Base-by-base conservation (phyloP, 768 basidiomycete genomes). In the Boletus rubroflammeus region DNA sequence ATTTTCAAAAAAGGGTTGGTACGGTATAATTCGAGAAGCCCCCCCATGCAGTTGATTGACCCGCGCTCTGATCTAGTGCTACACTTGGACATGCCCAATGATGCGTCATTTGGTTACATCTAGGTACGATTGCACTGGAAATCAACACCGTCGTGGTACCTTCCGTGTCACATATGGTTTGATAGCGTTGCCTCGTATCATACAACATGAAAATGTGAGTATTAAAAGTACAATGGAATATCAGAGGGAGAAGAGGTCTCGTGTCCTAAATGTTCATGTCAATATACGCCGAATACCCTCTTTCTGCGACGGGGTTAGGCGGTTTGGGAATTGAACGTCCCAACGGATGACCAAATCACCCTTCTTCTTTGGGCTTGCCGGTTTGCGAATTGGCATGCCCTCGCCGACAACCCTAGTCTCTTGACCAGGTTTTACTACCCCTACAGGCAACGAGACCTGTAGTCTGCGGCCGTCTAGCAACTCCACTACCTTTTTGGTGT, bases 301-400 rank as follows among this genome's bases (percentile, higher is more conserved):
- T 73, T 88, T 91, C 75, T 98, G 94, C 17, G 79, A 73, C 3
- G 81, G 72, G 11, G 89, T 88, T 55, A 98, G 67, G 43, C 80
- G 75, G 28, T 82, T 79, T 0, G 96, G 96, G 80, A 98, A 95
- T 25, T 82, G 77, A 21, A 96, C 80, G 39, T 96, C 82, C 90
- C 88, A 92, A 57, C 80, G 81, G 45, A 96, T 78, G 46, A 90
- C 75, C 48, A 98, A 69, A 72, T 98, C 91, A 1, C 96, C 96
- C 73, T 90, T 92, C 57, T 75, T 81, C 73, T 78, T 81, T 53
- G 75, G 75, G 40, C 75, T 76, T 17, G 85, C 85, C 55, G 85
- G 87, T 69, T 90, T 94, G 53, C 93, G 79, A 44, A 94, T 84
- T 3, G 95, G 94, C 92, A 95, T 93, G 8, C 93, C 93, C 68